A percentile compares a stretch with the other conserved stretches of the same genome.
phyloP scores from a whole-genome alignment of 495 filamentous ascomycete genomes.

The Podospora tetraspora region DNA sequence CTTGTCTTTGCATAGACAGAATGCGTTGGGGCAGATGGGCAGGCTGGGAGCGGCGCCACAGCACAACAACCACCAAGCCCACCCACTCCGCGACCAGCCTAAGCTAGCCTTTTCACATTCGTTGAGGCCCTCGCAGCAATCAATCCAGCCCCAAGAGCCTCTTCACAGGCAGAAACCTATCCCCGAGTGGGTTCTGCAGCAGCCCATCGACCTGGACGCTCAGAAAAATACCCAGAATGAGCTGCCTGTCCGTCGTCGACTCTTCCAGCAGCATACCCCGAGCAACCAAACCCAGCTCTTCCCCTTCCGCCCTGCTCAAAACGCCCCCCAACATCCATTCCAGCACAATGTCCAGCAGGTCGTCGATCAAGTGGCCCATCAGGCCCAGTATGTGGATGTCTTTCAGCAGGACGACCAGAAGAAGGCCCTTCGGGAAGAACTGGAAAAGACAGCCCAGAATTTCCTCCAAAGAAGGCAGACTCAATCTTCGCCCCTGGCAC shows the following conservation, averaged over 20 bases:
- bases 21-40: no score
- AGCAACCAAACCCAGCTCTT: not conserved
- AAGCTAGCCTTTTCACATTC: no score
- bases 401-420: not conserved
- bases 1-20: no score
- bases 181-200: not conserved
- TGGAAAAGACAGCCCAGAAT: not conserved
- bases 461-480: not conserved
- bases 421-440: not conserved
- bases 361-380: not conserved
- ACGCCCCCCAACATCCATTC: not conserved
- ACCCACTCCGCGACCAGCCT: no score
- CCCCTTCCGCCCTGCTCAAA: not conserved
- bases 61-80: no score
- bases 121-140: not conserved
- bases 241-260: not conserved
- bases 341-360: not conserved
- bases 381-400: not conserved
- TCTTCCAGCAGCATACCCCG: not conserved
- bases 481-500: not conserved
- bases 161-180: not conserved
- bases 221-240: not conserved
- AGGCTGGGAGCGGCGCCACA: no score
- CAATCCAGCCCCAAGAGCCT: not conserved
- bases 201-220: not conserved